Evolutionary conservation across 2,329 filamentous ascomycete genomes (phyloP), one percentile per base, ranked within the genome.

Genomic region (Diaporthe ampelina): DNA sequence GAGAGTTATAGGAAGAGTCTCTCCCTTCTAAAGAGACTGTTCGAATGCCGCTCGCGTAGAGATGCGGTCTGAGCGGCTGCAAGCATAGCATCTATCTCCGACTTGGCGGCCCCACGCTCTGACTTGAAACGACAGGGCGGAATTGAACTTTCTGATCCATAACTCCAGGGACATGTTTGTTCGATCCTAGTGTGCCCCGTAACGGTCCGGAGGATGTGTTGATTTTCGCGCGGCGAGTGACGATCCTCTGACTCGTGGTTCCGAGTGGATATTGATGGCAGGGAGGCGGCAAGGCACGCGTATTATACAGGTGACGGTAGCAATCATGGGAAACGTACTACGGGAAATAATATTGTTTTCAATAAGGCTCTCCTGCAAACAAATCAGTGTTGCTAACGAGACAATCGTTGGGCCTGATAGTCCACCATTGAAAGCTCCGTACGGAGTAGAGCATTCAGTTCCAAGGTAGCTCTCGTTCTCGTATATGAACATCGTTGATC

Each of bases 401-500:
- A 35, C 6, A 17, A 48, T 3, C 26, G 26, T 37, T 24, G 45
- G 11, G 29, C 4, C 13, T 67, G 45, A 17, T 26, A 19, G 19
- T 4, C 21, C 4, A 52, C 8, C 4, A 19, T 37, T 35, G 21
- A 19, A 24, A 26, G 29, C 45, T 50, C 29, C 21, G 8, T 24
- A 13, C 24, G n/a, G 3, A 61, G 17, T 40, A 13, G 29, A 24
- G 26, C 29, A n/a, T 52, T 35, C 10, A 19, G 43, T 17, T 19
- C 29, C 8, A 19, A 32, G 29, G 19, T 48, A 52, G n/a, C 19
- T 24, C 26, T 52, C 45, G 63, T 52, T 67, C 63, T 67, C 63
- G 63, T 67, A 67, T 67, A 48, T 40, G 32, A 67, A 50, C 63
- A 67, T 67, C 63, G 63, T 67, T 67, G 63, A 67, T 67, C 63